Base-by-base conservation (phyloP, 2,329 filamentous ascomycete genomes). In the Onygenales sp. region DNA sequence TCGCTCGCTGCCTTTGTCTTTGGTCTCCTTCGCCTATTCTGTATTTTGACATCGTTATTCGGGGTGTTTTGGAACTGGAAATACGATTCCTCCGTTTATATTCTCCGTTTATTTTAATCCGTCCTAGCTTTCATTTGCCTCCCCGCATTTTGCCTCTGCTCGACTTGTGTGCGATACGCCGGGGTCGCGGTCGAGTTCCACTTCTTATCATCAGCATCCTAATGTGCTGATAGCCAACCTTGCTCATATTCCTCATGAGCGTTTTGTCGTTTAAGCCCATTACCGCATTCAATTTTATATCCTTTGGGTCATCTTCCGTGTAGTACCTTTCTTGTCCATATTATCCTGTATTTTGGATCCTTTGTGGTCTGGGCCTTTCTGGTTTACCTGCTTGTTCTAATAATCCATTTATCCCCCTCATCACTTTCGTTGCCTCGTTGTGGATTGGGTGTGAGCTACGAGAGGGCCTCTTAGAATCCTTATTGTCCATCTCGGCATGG, bases 401-500 rank as follows among this genome's bases (percentile, higher is more conserved):
- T 48, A 36, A 7, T 35, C 33, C n/a, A 21, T 39, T 39, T 2
- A 8, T 31, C 33, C 1, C 11, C 21, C 31, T 14, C 33, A 13
- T 6, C 46, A 7, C 35, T 10, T 10, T 35, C 31, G 17, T 9
- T 49, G 11, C 31, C 10, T 49, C 35, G 10, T 39, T 49, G 10
- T 39, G 36, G 14, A 36, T 5, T 13, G 17, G 33, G 11, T 39
- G 17, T 31, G 31, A 27, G 21, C 21, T 27, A 27, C 21, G 21
- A 27, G 21, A 27, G 21, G 21, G 21, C 21, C 10, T 49, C 33
- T 49, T 17, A 36, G 55, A 38, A 52, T 51, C 55, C 57, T 59
- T 60, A 59, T 63, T 60, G 58, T 51, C 41, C 47, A 45, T 50
- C 32, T 53, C 50, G 68, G 66, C 65, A 79, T 79, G 77, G 81